A percentile compares a stretch with the other conserved stretches of the same genome.
Evolutionary conservation across 164 flowering plant genomes (phyloP).

Genomic region (Platanus orientalis): DNA sequence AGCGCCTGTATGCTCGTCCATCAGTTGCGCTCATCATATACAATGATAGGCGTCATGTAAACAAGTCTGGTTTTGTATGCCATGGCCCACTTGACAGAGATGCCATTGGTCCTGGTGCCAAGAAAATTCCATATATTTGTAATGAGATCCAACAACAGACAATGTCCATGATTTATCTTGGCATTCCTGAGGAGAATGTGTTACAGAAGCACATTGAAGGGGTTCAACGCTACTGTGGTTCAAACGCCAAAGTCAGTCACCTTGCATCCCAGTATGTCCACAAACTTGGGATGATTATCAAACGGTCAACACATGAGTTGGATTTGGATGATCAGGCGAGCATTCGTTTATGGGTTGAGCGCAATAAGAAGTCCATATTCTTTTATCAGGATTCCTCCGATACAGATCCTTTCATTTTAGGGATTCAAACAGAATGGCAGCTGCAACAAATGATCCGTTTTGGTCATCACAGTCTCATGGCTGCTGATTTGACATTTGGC

Average conservation of each 20-base stretch:
- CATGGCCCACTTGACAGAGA: slow-evolving; percentile 97
- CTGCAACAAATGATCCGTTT: slow-evolving; percentile 94
- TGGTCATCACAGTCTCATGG: slow-evolving; percentile 82
- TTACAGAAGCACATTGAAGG: slow-evolving; percentile 92
- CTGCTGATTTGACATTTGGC: slow-evolving; percentile 91
- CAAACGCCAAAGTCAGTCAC: slow-evolving; percentile 58
- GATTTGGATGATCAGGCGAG: slow-evolving; percentile 96
- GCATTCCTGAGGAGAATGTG: slow-evolving; percentile 87
- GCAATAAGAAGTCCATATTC: slow-evolving; percentile 73
- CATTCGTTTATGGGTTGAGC: slow-evolving; percentile 82
- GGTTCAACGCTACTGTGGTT: slow-evolving; percentile 81
- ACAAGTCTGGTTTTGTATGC: slow-evolving; percentile 83
- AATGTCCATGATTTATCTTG: slow-evolving; percentile 96
- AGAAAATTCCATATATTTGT: slow-evolving; percentile 76
- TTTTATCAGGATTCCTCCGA: slow-evolving; percentile 84
- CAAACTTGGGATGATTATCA: slow-evolving; percentile 87
- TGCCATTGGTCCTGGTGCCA: slow-evolving; percentile 98
- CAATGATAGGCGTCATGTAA: slow-evolving; percentile 84
- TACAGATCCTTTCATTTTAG: slow-evolving; percentile 68
- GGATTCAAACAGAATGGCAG: slow-evolving; percentile 99
- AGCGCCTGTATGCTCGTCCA: slow-evolving; percentile 88
- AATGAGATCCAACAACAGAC: slow-evolving; percentile 91
- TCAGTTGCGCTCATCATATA: slow-evolving; percentile 76
- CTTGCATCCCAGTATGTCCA: slow-evolving; percentile 90
- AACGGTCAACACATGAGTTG: slow-evolving; percentile 86